Conservation (phyloP, 805 yeast species). For the Starmerella apis region DNA sequence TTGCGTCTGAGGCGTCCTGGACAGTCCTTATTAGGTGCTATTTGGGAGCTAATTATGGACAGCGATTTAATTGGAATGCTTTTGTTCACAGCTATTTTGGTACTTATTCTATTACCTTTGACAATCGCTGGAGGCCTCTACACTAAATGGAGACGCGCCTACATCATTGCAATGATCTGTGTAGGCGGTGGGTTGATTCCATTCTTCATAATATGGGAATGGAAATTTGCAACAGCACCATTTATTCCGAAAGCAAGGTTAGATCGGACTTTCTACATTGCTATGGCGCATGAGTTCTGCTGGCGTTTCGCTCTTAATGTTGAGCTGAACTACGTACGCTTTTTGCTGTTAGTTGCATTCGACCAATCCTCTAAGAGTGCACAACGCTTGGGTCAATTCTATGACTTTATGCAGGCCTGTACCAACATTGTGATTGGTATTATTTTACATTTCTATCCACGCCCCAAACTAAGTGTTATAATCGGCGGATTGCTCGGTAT, state of each 20-base stretch:
- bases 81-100: conserved; percentile 45
- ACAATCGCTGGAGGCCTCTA: conserved; percentile 61
- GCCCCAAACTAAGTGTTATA: conserved; percentile 49
- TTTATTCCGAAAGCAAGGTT: conserved; percentile 49
- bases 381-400: conserved; percentile 49
- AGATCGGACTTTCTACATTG: conserved; percentile 52
- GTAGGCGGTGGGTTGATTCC: conserved; percentile 55
- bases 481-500: conserved; percentile 51
- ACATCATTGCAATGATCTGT: conserved; percentile 58
- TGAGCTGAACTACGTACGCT: conserved; percentile 58
- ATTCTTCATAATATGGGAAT: conserved; percentile 49
- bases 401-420: conserved; percentile 55
- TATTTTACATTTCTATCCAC: conserved; percentile 39
- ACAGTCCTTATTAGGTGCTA: conserved; percentile 30
- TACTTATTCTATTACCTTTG: conserved; percentile 58
- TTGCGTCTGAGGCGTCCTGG: conserved; percentile 12
- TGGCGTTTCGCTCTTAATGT: conserved; percentile 53
- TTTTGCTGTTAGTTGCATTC: conserved; percentile 56
- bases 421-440: conserved; percentile 52
- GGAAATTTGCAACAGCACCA: conserved; percentile 36
- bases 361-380: conserved; percentile 51
- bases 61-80: conserved; percentile 55
- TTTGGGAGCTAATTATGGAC: conserved; percentile 41
- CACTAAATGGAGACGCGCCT: conserved; percentile 48
- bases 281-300: conserved; percentile 48